Conservation (phyloP, 805 yeast species). For the Candida xyloterini region DNA sequence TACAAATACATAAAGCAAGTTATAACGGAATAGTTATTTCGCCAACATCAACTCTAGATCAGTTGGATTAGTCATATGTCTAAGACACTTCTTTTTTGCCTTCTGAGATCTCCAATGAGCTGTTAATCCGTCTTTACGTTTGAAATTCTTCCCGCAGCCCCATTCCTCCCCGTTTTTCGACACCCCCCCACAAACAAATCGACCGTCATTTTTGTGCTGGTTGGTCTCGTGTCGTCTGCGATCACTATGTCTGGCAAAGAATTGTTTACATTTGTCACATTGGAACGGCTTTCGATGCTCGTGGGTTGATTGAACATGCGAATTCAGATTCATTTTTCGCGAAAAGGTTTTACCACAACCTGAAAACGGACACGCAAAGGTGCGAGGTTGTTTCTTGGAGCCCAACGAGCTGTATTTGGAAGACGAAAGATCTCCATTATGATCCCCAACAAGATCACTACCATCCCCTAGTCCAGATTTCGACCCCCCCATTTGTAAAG, state of each 20-base stretch:
- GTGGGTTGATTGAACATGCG: slow-evolving; percentile 34
- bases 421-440: slow-evolving; percentile 10
- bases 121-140: slow-evolving; percentile 35
- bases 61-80: slow-evolving; percentile 12
- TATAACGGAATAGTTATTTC: background rate
- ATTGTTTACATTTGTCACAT: slow-evolving; percentile 29
- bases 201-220: slow-evolving; percentile 28
- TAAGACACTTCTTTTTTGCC: slow-evolving; percentile 34
- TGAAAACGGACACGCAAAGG: slow-evolving; percentile 26
- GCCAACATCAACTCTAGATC: slow-evolving; percentile 12
- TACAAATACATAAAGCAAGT: slow-evolving; percentile 12
- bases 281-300: slow-evolving; percentile 33
- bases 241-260: slow-evolving; percentile 35
- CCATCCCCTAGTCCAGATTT: background rate
- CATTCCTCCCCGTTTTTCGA: slow-evolving; percentile 29
- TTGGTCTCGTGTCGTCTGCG: slow-evolving; percentile 34
- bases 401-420: slow-evolving; percentile 3
- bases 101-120: slow-evolving; percentile 37
- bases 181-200: slow-evolving; percentile 31
- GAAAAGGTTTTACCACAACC: slow-evolving; percentile 33
- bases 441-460: background rate
- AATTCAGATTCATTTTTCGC: slow-evolving; percentile 33
- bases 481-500: slow-evolving; percentile 16
- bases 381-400: slow-evolving; percentile 14
- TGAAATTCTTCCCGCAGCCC: slow-evolving; percentile 37